Conservation (phyloP, 352 stramenopile genomes). For the Globisporangium nunn region DNA sequence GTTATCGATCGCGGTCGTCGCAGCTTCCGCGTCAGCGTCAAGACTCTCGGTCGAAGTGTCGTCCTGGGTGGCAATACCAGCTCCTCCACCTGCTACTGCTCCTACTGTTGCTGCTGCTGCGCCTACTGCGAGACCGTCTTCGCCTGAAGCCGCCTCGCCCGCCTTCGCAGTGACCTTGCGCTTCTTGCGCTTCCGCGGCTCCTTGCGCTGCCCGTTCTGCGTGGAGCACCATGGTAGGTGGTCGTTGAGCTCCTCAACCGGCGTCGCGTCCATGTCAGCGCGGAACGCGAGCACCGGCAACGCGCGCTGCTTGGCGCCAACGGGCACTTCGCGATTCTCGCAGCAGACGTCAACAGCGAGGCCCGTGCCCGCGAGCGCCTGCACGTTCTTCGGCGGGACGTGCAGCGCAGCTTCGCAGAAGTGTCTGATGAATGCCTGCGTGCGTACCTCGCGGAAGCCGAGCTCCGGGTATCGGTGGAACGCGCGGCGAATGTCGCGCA, state of each 20-base stretch:
- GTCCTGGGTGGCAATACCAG: background rate
- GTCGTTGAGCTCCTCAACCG: conserved; percentile 84
- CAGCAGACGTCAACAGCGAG: conserved; percentile 89
- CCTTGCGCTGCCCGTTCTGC: conserved; percentile 47
- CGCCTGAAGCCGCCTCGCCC: background rate
- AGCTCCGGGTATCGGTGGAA: conserved; percentile 91
- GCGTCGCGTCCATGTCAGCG: conserved; percentile 95
- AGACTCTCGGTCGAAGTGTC: conserved; percentile 2
- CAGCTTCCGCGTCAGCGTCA: conserved; percentile 17
- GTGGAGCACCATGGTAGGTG: conserved; percentile 76
- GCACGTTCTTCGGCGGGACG: conserved; percentile 69
- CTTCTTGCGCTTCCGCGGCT: conserved; percentile 62
- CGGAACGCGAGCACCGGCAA: conserved; percentile 88
- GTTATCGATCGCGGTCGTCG: conserved; percentile 17
- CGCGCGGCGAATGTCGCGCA: conserved; percentile 70
- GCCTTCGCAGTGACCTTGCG: conserved; percentile 23
- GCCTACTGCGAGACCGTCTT: conserved; percentile 15
- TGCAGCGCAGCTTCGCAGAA: conserved; percentile 79
- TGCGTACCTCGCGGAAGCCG: conserved; percentile 86
- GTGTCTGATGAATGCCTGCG: conserved; percentile 76
- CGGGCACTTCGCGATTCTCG: conserved; percentile 43
- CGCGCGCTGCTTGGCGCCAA: conserved; percentile 39
- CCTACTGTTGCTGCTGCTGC: background rate
- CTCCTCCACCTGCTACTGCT: too few relatives aligned
- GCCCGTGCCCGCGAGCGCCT: conserved; percentile 75